phyloP scores from a whole-genome alignment of 2,329 filamentous ascomycete genomes.

The Botrytis sinoallii region DNA sequence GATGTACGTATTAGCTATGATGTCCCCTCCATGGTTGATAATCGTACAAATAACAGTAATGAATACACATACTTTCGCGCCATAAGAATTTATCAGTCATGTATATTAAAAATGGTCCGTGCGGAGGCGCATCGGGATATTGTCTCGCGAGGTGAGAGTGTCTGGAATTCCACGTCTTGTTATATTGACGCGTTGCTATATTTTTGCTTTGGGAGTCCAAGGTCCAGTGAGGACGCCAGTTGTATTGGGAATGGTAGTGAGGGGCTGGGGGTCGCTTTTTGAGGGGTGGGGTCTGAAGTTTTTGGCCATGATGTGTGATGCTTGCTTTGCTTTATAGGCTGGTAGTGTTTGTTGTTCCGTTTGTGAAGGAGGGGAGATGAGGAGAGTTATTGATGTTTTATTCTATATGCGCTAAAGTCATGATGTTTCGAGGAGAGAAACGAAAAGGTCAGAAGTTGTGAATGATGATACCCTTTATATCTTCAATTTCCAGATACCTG shows the following conservation, averaged over 20 bases:
- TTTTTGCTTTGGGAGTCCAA: background rate
- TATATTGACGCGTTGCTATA: background rate
- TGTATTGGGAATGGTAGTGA: background rate
- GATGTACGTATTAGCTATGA: background rate
- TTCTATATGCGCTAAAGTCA: background rate
- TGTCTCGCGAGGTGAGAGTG: no score
- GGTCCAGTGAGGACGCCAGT: background rate
- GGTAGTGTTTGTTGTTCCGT: fast-evolving
- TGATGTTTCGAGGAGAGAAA: background rate
- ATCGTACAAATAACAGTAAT: background rate
- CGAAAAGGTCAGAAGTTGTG: background rate
- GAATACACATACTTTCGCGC: background rate
- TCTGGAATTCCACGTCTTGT: background rate
- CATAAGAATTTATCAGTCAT: background rate
- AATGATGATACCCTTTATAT: background rate
- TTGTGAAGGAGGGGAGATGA: background rate
- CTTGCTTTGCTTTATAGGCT: background rate
- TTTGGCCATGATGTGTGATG: background rate
- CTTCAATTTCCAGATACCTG: background rate
- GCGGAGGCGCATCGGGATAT: background rate
- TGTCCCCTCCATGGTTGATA: background rate
- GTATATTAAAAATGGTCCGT: background rate
- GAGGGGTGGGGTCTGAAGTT: background rate
- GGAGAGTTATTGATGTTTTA: background rate
- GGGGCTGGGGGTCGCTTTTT: no score